Evolutionary conservation across 2,329 filamentous ascomycete genomes (phyloP).

Genomic region (Fusarium graminum): DNA sequence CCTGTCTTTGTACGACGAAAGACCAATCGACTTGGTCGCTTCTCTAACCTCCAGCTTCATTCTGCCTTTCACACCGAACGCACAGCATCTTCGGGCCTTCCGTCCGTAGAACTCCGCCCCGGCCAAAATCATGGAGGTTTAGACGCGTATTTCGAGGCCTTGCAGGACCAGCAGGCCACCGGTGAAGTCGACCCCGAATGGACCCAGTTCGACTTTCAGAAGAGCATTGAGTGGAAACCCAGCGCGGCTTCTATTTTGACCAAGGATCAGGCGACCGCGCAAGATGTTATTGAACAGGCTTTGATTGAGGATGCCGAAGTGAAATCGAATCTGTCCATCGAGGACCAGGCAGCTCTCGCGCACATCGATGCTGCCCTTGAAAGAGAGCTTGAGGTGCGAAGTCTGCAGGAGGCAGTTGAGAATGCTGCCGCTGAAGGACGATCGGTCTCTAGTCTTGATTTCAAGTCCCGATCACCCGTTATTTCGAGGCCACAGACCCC

Average conservation of each 20-base stretch:
- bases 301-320: constrained; percentile 54
- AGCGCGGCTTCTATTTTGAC: constrained; percentile 68
- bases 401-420: constrained; percentile 60
- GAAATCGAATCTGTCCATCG: constrained; percentile 57
- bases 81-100: constrained; percentile 61
- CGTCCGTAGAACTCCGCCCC: constrained; percentile 65
- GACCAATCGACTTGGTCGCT: constrained; percentile 66
- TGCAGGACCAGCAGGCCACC: constrained; percentile 80
- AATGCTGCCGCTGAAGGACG: constrained; percentile 56
- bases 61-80: constrained; percentile 79
- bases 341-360: constrained; percentile 73
- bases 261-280: constrained; percentile 66
- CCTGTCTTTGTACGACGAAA: constrained; percentile 72
- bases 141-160: constrained; percentile 92
- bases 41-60: constrained; percentile 73
- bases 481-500: constrained; percentile 59
- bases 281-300: constrained; percentile 51
- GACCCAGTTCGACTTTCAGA: constrained; percentile 90
- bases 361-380: constrained; percentile 88
- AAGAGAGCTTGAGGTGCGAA: constrained; percentile 76
- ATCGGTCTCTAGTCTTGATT: constrained; percentile 57
- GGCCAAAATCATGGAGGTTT: constrained; percentile 73
- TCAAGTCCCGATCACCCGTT: constrained; percentile 58
- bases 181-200: constrained; percentile 81
- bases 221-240: constrained; percentile 90